Base-by-base conservation (phyloP, 805 yeast genomes). In the Wickerhamomyces ciferrii region DNA sequence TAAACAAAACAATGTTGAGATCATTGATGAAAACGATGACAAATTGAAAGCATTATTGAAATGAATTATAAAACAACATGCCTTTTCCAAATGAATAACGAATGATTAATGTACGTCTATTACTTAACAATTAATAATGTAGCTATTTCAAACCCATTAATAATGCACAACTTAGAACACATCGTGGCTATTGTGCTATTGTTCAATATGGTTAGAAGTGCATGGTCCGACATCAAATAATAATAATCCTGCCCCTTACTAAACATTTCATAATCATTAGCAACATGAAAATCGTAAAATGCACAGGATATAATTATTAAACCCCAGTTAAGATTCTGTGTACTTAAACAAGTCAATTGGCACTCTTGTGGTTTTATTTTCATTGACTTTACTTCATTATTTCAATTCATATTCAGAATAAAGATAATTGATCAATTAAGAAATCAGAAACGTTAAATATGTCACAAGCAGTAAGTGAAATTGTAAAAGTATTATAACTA, bases 1-100 rank as follows among this genome's bases (percentile, higher is more conserved):
- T 50, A 46, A 20, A 24, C 43, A 43, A 9, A 64, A 61, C 10
- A 70, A 71, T 1, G 74, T 76, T 18, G 44, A 49, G 4, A 48
- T 63, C 8, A 35, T 63, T 24, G 54, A 59, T 10, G 43, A 43
- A 34, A 24, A 52, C 23, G 42, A 47, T 25, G 50, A 48, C 25
- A 42, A 44, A 31, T 38, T 50, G 23, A 24, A 38, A 4, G 15
- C 21, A 18, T 17, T 34, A 11, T 14, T 27, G 31, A 27, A 27
- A 10, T 27, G 31, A 27, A 7, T 27, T 13, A 14, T 23, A 23
- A 23, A n/a, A n/a, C n/a, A n/a, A n/a, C n/a, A n/a, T n/a, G n/a
- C n/a, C n/a, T n/a, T n/a, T n/a, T n/a, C n/a, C n/a, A n/a, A n/a
- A n/a, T n/a, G n/a, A n/a, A n/a, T n/a, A n/a, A n/a, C n/a, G n/a